Conservation (phyloP, 179 eudicot genomes). For the Gypsophila paniculata region DNA sequence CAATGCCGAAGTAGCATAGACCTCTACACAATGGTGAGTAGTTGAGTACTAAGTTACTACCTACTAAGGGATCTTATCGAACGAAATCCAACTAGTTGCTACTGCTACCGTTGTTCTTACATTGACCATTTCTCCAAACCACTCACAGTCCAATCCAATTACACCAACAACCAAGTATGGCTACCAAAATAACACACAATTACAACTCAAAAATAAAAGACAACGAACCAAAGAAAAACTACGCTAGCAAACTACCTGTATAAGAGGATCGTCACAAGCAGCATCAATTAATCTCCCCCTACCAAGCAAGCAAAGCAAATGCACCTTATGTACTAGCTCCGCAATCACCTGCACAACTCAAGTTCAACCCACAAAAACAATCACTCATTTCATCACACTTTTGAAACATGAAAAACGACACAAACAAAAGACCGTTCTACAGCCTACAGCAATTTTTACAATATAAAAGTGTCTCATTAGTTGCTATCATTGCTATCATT, state of each 20-base stretch:
- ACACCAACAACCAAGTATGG: background rate
- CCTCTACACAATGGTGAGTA: background rate
- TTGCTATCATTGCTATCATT: too few relatives aligned
- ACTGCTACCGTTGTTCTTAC: background rate
- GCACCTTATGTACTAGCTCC: conserved; percentile 81
- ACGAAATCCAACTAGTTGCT: background rate
- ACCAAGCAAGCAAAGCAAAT: conserved; percentile 82
- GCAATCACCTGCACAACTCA: conserved; percentile 58
- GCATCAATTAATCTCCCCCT: conserved; percentile 81
- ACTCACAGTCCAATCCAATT: background rate
- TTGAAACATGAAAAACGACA: background rate
- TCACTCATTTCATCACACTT: background rate
- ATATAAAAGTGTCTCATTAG: too few relatives aligned
- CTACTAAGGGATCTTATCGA: background rate
- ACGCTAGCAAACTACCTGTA: conserved; percentile 51
- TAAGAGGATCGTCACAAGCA: conserved; percentile 83
- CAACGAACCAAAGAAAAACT: background rate
- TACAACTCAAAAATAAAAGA: background rate
- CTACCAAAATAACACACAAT: background rate
- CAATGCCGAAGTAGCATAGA: background rate
- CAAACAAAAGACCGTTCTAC: too few relatives aligned
- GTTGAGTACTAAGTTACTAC: background rate
- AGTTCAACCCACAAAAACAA: background rate
- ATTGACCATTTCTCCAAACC: background rate
- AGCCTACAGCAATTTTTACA: too few relatives aligned